Conservation (phyloP, 352 stramenopile species). For the Globisporangium perplexum region DNA sequence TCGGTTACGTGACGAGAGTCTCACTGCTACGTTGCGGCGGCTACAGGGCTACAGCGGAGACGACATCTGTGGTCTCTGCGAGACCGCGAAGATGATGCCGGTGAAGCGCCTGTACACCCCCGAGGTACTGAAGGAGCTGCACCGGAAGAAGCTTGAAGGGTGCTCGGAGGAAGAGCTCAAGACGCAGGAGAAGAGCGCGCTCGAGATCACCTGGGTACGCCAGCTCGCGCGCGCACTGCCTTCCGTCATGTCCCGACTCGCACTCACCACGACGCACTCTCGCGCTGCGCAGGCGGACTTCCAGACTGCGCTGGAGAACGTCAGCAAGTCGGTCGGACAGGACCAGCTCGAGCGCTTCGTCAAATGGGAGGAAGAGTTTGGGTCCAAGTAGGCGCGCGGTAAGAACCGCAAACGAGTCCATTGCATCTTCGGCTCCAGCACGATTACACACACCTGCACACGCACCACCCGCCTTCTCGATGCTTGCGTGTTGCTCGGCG, state of each 20-base stretch:
- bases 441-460: too few species aligned
- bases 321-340: conserved; percentile 76
- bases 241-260: too few species aligned
- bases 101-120: conserved; percentile 76
- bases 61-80: conserved; percentile 53
- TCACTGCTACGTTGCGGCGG: not conserved
- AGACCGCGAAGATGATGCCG: conserved; percentile 76
- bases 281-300: conserved; percentile 37
- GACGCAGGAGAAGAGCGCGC: conserved; percentile 49
- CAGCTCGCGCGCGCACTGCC: not conserved
- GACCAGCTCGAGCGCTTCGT: conserved; percentile 72
- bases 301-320: conserved; percentile 61
- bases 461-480: too few species aligned
- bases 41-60: conserved; percentile 48
- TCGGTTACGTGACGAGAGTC: not conserved
- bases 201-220: conserved; percentile 43
- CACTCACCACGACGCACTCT: too few species aligned
- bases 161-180: conserved; percentile 46
- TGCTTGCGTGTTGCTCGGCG: too few species aligned
- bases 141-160: conserved; percentile 49
- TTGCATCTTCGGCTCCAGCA: not conserved
- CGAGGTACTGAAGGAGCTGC: conserved; percentile 52
- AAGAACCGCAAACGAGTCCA: not conserved
- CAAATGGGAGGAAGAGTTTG: conserved; percentile 79
- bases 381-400: conserved; percentile 57